Base-by-base conservation (phyloP, 2,329 filamentous ascomycete genomes). In the Penicillium vulpinum region DNA sequence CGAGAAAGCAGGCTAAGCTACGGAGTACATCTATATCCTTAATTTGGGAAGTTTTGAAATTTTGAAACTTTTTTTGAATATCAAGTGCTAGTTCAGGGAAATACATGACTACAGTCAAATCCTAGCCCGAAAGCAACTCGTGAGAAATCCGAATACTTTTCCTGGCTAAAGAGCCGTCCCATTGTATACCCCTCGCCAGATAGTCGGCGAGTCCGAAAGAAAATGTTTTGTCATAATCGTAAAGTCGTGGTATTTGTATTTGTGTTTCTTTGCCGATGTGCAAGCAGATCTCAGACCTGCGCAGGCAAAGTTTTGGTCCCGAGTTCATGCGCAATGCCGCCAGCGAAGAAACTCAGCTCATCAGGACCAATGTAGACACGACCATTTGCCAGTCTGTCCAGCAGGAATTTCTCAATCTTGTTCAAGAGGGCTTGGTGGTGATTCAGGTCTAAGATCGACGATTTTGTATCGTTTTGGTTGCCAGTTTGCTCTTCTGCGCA, bases 291-390 rank as follows among this genome's bases (percentile, higher is more conserved):
- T 24, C 29, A 54, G 13, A 38, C 35, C 33, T 33, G 51, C 31
- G 54, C 44, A 55, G 61, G 62, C 47, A 63, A 57, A 43, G 61
- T 57, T 50, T 64, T 58, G 18, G 56, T 61, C 21, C 61, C 63
- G 31, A 76, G 62, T 2, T 72, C 72, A 54, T 73, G 71, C 7
- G 64, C 67, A 45, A 76, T 63, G 18, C 72, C 73, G 15, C 73
- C 72, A 13, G 75, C 73, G 46, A 77, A 74, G 58, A 77, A 77
- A 53, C 71, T 70, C 35, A 77, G 62, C 49, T 77, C 72, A 54
- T 76, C 72, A 15, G 70, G 63, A 26, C 67, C 68, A 18, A 77
- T 64, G 4, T 67, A 61, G 40, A 73, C 67, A 11, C 63, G 58
- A 10, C 68, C 70, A 28, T 61, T 63, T 24, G 65, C 64, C 33